Evolutionary conservation across 352 stramenopile species (phyloP), one percentile per base, ranked within the genome.

Genomic region (Phytophthora boehmeriae): DNA sequence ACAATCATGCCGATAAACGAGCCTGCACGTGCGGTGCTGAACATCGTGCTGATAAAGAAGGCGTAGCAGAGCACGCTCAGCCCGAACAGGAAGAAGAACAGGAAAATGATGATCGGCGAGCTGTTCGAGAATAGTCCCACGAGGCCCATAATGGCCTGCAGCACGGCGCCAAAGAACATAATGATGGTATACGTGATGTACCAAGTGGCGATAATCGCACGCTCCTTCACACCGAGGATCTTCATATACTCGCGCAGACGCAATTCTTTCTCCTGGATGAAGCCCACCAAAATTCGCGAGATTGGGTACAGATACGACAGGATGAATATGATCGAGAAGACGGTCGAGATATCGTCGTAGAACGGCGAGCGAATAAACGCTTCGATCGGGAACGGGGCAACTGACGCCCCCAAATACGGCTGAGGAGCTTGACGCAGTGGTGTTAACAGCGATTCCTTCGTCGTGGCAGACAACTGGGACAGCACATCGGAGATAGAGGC

Each of bases 211-310:
- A 89, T 59, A 41, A 92, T 90, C 17, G 63, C 68, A 5, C 50
- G 64, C 46, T 92, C 80, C n/a, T 73, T 93, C 11, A 98, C 77
- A 14, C 95, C 95, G 59, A 98, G 87, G 35, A 88, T 83, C 65
- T 93, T 93, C 70, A 98, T 93, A 39, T 81, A 83, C 62, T 98
- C 93, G 13, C 93, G 90, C 27, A 92, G 77, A 8, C 86, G 76
- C 1, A 75, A 75, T 55, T 98, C 93, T 35, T 97, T 97, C 71
- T 98, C 93, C 8, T 76, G 61, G 10, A 98, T 94, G 44, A 98
- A 73, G 14, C 75, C 66, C 8, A 90, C 69, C 34, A 97, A 65
- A 25, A 97, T 76, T 2, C 79, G 73, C 14, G 88, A 96, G 4
- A 93, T 79, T 8, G 86, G 74, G 68, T 93, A 95, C 30, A 98